Evolutionary conservation across 345 rosid genomes (phyloP).

Genomic region (Trapa incisa): DNA sequence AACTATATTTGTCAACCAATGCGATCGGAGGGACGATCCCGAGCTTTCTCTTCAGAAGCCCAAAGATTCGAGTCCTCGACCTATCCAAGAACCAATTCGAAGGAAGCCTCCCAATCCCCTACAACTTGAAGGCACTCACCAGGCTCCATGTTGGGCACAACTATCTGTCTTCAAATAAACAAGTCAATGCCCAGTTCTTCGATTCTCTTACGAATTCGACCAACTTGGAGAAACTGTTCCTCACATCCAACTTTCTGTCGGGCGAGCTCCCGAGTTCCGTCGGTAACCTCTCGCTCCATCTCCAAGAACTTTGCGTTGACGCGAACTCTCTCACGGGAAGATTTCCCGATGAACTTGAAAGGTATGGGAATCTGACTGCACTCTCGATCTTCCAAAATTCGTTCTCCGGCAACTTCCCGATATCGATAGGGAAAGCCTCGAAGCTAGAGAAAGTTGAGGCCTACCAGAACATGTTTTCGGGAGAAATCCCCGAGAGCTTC

Average conservation of each 20-base stretch:
- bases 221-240: slow-evolving; percentile 3
- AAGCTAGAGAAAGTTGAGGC: background rate
- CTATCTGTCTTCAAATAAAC: slow-evolving; percentile 7
- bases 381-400: slow-evolving; percentile 2
- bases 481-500: slow-evolving; percentile 8
- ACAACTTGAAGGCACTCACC: slow-evolving; percentile 2
- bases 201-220: slow-evolving; percentile 12
- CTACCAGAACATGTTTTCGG: background rate
- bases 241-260: slow-evolving; percentile 7
- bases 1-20: slow-evolving; percentile 11
- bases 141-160: slow-evolving; percentile 1
- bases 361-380: slow-evolving; percentile 7
- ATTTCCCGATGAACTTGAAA: slow-evolving; percentile 7
- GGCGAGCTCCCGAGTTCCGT: slow-evolving; percentile 10
- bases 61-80: slow-evolving; percentile 6
- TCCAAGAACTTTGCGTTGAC: slow-evolving; percentile 7
- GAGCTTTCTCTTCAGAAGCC: slow-evolving; percentile 6
- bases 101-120: slow-evolving; percentile 8
- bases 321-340: slow-evolving; percentile 1
- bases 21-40: slow-evolving; percentile 8
- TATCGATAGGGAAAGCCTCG: slow-evolving; percentile 3
- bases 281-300: slow-evolving; percentile 9
- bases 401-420: slow-evolving; percentile 10
- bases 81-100: slow-evolving; percentile 3
- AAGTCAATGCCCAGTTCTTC: slow-evolving; percentile 7